phyloP scores from a whole-genome alignment of 352 stramenopile species.

The Phytophthora pini region DNA sequence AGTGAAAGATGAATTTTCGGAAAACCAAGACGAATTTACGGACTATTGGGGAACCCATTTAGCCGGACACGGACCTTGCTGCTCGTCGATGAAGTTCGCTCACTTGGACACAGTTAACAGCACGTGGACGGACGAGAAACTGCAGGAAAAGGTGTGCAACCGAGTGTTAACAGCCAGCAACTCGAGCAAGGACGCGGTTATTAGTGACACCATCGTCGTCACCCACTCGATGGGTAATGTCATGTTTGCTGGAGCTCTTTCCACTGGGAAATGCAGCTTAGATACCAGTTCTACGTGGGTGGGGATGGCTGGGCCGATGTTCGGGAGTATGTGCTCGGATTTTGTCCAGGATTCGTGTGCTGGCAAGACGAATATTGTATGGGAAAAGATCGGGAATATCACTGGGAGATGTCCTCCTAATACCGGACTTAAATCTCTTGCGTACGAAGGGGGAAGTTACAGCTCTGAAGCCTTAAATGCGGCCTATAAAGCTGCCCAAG shows the following conservation, averaged over 20 bases:
- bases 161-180: slow-evolving; percentile 17
- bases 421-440: slow-evolving; percentile 22
- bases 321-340: slow-evolving; percentile 25
- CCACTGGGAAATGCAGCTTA: slow-evolving; percentile 23
- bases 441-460: slow-evolving; percentile 33
- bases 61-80: slow-evolving; percentile 15
- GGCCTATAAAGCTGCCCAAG: slow-evolving; percentile 29
- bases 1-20: slow-evolving; percentile 7
- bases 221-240: slow-evolving; percentile 28
- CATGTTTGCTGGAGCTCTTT: slow-evolving; percentile 24
- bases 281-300: slow-evolving; percentile 36
- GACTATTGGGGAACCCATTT: slow-evolving; percentile 17
- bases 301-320: slow-evolving; percentile 28
- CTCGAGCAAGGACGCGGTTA: slow-evolving; percentile 5
- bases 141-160: slow-evolving; percentile 23
- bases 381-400: slow-evolving; percentile 12
- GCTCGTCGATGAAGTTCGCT: slow-evolving; percentile 23
- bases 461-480: slow-evolving; percentile 4
- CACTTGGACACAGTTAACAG: slow-evolving; percentile 16
- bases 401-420: slow-evolving; percentile 13
- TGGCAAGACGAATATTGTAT: slow-evolving; percentile 9
- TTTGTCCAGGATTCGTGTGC: slow-evolving; percentile 17
- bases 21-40: slow-evolving; percentile 15
- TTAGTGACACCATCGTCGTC: slow-evolving; percentile 21
- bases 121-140: neutral